Conservation (phyloP, 179 eudicot genomes). For the Spinacia oleracea region DNA sequence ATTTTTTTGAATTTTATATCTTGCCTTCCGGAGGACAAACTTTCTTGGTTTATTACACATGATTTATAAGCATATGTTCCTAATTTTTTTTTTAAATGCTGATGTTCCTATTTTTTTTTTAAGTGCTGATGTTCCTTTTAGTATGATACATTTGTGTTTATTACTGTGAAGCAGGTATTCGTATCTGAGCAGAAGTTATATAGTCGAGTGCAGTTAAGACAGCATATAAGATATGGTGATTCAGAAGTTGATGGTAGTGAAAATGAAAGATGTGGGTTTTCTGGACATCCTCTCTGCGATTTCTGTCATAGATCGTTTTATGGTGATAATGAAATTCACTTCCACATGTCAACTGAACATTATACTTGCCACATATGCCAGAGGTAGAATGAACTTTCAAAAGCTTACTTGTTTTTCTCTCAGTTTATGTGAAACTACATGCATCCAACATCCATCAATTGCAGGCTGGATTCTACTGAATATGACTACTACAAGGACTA, state of each 20-base stretch:
- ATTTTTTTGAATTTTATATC: neutral
- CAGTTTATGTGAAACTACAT: constrained; percentile 30
- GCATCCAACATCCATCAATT: constrained; percentile 29
- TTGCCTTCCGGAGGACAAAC: neutral
- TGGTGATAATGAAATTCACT: constrained; percentile 86
- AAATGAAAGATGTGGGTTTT: constrained; percentile 93
- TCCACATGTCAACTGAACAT: constrained; percentile 85
- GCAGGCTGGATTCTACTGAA: constrained; percentile 75
- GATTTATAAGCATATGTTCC: neutral
- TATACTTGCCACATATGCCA: constrained; percentile 83
- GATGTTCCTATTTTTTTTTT: too few species aligned
- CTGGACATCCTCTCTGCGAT: constrained; percentile 88
- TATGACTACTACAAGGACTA: constrained; percentile 77
- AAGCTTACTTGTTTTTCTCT: constrained; percentile 19
- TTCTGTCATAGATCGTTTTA: constrained; percentile 79
- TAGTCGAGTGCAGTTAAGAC: constrained; percentile 68
- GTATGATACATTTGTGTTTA: neutral
- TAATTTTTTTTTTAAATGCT: too few species aligned
- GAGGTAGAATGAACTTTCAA: constrained; percentile 50
- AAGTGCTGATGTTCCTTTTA: too few species aligned
- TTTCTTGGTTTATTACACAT: neutral
- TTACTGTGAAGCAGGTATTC: constrained; percentile 56
- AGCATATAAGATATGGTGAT: constrained; percentile 71
- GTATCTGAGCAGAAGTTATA: constrained; percentile 90
- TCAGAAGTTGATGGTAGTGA: constrained; percentile 84